phyloP scores from a whole-genome alignment of 225 moss, liverwort and hornwort species.

The Physcomitrellopsis africana region DNA sequence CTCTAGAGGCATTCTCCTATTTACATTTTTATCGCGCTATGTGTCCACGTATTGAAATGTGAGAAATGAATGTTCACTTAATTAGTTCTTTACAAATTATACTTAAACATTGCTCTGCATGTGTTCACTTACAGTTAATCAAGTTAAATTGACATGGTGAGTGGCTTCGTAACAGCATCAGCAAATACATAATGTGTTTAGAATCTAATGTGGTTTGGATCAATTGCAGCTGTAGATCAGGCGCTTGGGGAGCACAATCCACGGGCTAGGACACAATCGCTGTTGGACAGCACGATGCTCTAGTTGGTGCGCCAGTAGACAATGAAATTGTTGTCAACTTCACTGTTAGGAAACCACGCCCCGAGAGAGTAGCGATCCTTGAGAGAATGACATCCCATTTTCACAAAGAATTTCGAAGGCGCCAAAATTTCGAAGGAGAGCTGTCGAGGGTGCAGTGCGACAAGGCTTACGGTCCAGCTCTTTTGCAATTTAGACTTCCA shows the following conservation, averaged over 20 bases:
- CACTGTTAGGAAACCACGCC: slow-evolving; percentile 3
- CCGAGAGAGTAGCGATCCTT: slow-evolving; percentile 9
- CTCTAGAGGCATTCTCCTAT: not conserved
- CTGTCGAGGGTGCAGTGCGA: slow-evolving; percentile 32
- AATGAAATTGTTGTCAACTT: slow-evolving; percentile 28
- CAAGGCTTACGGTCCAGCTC: slow-evolving; percentile 43
- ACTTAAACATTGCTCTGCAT: not conserved
- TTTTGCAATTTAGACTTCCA: slow-evolving; percentile 27
- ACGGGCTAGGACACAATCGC: slow-evolving; percentile 78
- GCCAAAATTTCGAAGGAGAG: slow-evolving; percentile 48
- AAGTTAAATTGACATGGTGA: not conserved
- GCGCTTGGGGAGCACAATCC: slow-evolving; percentile 85
- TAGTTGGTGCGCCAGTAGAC: slow-evolving; percentile 9
- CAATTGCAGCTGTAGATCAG: slow-evolving; percentile 52
- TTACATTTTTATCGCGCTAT: too few species aligned
- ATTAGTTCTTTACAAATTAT: not conserved
- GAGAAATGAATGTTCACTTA: not conserved
- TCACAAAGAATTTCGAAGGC: slow-evolving; percentile 61
- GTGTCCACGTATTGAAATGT: not conserved
- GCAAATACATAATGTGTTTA: not conserved
- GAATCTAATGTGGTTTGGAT: not conserved
- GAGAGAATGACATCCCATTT: slow-evolving; percentile 32
- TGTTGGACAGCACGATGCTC: slow-evolving; percentile 50
- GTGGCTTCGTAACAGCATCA: not conserved
- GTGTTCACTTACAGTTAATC: not conserved